These are phyloP conservation scores for Cercospora nicotianae DNA, from an alignment of 2,329 filamentous ascomycete genomes.

Conservation along the genomic window DNA sequence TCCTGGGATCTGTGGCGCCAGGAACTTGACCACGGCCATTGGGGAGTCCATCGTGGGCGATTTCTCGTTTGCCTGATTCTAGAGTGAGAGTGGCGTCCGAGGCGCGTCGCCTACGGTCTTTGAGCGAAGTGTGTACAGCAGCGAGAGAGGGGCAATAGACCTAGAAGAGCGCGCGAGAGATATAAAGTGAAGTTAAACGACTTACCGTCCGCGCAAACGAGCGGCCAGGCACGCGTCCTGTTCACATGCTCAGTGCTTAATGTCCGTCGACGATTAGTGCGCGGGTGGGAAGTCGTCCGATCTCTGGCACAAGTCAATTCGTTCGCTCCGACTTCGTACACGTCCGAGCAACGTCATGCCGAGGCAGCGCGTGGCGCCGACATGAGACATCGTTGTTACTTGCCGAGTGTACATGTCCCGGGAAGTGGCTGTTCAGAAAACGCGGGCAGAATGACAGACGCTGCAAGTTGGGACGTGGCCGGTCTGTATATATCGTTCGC, in stretches of 20 bases:
- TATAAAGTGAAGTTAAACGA: not conserved
- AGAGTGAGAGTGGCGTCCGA: not conserved
- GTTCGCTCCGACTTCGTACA: not conserved
- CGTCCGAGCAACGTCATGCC: conserved; percentile 4
- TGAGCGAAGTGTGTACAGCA: not conserved
- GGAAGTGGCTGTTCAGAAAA: not conserved
- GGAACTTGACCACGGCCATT: conserved; percentile 33
- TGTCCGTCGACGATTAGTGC: not conserved
- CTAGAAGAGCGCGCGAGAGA: not conserved
- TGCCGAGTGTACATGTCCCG: not conserved
- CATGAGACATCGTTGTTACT: not conserved
- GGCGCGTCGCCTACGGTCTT: not conserved
- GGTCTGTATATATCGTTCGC: not conserved
- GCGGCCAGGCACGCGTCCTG: conserved; percentile 5
- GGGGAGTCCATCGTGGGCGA: conserved; percentile 15
- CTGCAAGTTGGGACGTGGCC: not conserved
- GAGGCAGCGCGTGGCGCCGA: conserved; percentile 3
- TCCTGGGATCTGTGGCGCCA: conserved; percentile 61
- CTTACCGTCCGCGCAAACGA: not conserved
- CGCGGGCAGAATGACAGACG: not conserved
- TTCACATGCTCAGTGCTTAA: conserved; percentile 9
- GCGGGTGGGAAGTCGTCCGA: conserved; percentile 3
- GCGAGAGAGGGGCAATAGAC: not conserved
- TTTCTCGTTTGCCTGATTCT: not conserved
- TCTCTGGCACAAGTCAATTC: not conserved